phyloP scores from a whole-genome alignment of 768 basidiomycete genomes.

The Favolaschia claudopus region DNA sequence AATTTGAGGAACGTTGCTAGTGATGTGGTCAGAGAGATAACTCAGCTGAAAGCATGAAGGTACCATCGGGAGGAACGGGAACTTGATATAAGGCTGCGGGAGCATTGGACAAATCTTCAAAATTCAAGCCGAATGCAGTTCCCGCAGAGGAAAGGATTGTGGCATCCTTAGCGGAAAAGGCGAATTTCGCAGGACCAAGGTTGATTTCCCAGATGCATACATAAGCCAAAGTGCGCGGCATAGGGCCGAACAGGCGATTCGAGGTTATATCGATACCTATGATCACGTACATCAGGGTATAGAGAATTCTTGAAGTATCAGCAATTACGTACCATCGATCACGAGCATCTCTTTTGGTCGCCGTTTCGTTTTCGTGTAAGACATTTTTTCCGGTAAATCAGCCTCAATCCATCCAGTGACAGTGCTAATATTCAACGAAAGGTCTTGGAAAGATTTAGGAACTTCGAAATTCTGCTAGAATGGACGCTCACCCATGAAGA shows the following conservation, averaged over 20 bases:
- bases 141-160: conserved; percentile 59
- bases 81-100: conserved; percentile 75
- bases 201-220: conserved; percentile 92
- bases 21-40: conserved; percentile 2
- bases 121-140: conserved; percentile 72
- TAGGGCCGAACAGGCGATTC: conserved; percentile 89
- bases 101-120: conserved; percentile 78
- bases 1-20: conserved; percentile 81
- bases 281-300: conserved; percentile 11
- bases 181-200: conserved; percentile 68
- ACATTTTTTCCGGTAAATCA: conserved; percentile 54
- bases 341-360: conserved; percentile 51
- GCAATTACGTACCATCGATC: conserved; percentile 48
- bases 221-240: conserved; percentile 85
- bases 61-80: conserved; percentile 80
- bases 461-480: conserved; percentile 1
- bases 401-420: conserved; percentile 59
- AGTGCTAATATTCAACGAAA: conserved; percentile 77
- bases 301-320: background rate
- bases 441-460: conserved; percentile 54
- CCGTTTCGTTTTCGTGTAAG: conserved; percentile 29
- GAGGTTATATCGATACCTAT: conserved; percentile 85
- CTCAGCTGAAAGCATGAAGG: conserved; percentile 14
- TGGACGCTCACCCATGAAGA: conserved; percentile 76
- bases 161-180: conserved; percentile 62